Base-by-base conservation (phyloP, 345 rosid species). In the Arabis alpina region DNA sequence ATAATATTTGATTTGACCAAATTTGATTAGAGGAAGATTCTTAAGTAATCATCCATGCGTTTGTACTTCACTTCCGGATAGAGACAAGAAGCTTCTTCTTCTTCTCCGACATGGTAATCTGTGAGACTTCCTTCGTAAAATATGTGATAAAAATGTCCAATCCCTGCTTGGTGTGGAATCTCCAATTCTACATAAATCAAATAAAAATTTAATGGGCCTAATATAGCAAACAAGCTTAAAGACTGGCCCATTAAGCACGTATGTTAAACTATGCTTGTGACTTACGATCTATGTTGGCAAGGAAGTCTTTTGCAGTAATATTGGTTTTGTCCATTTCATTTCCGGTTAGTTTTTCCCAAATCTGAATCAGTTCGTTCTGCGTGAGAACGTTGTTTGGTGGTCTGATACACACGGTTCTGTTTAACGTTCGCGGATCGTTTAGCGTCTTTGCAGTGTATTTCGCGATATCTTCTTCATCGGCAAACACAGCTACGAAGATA, bases 81-180 rank as follows among this genome's bases (percentile, higher is more conserved):
- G 10, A 93, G 91, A 49, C 55, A 45, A 1, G 94, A 93, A 61
- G 96, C 97, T 77, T 91, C 97, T 56, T 50, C 84, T 4, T 70
- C 86, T 71, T 87, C 82, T 15, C 78, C 85, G 10, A 87, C 81
- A 70, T 91, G 86, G 34, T 89, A 79, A 74, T 93, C 85, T 8
- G 94, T 77, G 16, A 91, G 73, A 59, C 98, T 85, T 24, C 98
- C 96, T 66, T 93, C 95, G 10, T 85, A 93, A 75, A 77, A 93
- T 1, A 93, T 80, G 59, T 93, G 96, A 70, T 83, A 86, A 75
- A 89, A 93, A 74, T 93, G 98, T 25, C 96, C 94, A 13, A 85
- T 40, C 40, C 91, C 98, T 4, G 76, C 97, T 62, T 85, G 82
- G 1, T 24, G 62, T 13, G 82, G 90, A 54, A 78, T 77, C 56